Conservation (phyloP, 495 filamentous ascomycete genomes). For the Trichoderma reesei region DNA sequence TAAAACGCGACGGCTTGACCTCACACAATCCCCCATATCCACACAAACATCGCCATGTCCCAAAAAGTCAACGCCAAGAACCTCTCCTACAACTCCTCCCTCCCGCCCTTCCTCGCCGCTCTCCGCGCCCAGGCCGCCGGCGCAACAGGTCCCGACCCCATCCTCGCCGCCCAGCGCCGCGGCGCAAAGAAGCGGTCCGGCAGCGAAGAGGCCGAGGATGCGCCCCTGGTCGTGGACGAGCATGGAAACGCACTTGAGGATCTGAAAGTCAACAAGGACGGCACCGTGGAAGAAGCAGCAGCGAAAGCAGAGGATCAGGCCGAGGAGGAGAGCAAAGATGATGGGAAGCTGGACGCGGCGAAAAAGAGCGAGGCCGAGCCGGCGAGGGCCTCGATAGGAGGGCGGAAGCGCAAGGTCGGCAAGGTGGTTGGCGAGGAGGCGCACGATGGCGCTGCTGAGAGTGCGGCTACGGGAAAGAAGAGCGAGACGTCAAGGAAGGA, state of each 20-base stretch:
- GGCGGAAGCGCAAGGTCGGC: constrained; percentile 40
- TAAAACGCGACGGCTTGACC: not conserved
- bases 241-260: constrained; percentile 30
- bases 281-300: constrained; percentile 19
- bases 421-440: constrained; percentile 33
- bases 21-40: not conserved
- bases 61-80: constrained; percentile 45
- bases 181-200: constrained; percentile 28
- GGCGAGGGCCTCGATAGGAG: constrained; percentile 30
- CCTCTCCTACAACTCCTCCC: constrained; percentile 37
- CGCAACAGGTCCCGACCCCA: constrained; percentile 28
- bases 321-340: not conserved
- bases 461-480: constrained; percentile 13
- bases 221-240: constrained; percentile 38
- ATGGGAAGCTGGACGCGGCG: constrained; percentile 12
- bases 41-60: constrained; percentile 21
- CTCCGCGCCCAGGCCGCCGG: constrained; percentile 32
- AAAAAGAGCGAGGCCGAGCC: constrained; percentile 18
- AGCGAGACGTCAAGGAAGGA: constrained; percentile 11
- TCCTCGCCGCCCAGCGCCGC: constrained; percentile 31
- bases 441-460: constrained; percentile 19
- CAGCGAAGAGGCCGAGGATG: constrained; percentile 42
- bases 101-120: constrained; percentile 45
- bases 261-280: constrained; percentile 28
- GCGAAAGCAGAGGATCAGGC: not conserved